A percentile compares a stretch with the other conserved stretches of the same genome.
These are phyloP conservation scores for Durusdinium trenchii DNA, from an alignment of 73 alveolate species.

Conservation along the genomic window DNA sequence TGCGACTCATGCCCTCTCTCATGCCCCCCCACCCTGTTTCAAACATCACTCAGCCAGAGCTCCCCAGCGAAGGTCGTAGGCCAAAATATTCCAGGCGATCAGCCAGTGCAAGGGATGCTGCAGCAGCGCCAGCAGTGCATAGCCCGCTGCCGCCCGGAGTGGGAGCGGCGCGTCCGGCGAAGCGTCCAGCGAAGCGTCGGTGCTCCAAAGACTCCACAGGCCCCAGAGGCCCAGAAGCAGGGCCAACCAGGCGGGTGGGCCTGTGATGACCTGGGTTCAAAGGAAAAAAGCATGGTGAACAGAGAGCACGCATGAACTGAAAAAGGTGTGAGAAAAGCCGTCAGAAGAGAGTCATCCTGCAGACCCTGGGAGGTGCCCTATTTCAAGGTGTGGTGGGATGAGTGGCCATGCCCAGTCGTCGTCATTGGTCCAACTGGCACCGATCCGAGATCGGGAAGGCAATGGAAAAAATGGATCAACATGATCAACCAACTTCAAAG, in stretches of 20 bases:
- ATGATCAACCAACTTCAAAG: neutral
- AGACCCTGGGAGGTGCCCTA: no score
- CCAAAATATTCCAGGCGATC: neutral
- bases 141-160: neutral
- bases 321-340: no score
- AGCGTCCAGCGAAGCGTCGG: neutral
- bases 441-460: no score
- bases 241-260: neutral
- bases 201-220: neutral
- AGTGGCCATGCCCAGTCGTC: no score
- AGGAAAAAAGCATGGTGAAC: neutral
- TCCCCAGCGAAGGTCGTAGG: constrained; percentile 69
- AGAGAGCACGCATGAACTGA: no score
- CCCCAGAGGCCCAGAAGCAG: neutral
- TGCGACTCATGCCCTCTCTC: no score
- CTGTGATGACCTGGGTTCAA: neutral
- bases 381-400: no score
- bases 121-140: constrained; percentile 41
- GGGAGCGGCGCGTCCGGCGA: neutral
- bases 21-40: no score
- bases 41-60: constrained; percentile 17
- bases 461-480: no score
- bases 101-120: constrained; percentile 70
- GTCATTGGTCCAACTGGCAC: no score
- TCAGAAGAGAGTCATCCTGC: no score